Base-by-base conservation (phyloP, 768 basidiomycete genomes). In the Roridomyces roridus region DNA sequence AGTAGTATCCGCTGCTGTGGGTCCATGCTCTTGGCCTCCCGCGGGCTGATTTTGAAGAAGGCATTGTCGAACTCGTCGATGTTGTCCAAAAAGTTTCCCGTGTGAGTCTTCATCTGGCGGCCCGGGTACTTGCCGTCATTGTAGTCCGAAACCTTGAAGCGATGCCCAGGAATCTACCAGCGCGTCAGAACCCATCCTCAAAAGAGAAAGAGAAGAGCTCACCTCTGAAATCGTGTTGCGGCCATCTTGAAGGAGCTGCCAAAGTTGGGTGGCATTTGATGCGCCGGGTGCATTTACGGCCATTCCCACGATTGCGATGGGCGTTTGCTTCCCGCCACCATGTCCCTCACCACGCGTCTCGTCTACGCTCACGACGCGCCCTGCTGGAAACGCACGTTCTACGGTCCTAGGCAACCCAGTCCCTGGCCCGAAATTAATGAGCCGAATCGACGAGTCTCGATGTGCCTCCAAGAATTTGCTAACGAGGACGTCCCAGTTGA, bases 1-100 rank as follows among this genome's bases (percentile, higher is more conserved):
- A 91, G 76, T 4, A 91, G 72, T 29, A 91, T 62, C 5, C 89
- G 80, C 59, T 90, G 88, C 60, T 91, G 89, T 6, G 90, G 89
- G 64, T 91, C 87, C 88, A 91, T 91, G 67, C 77, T 83, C 57
- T 74, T 82, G 14, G 90, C 89, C 69, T 91, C 89, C 7, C 89
- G 81, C 2, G 90, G 89, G 36, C 85, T 88, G 41, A 89, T 81
- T 37, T 81, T 84, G 77, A 91, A 92, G 67, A 89, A 89, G 67
- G 72, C 75, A 66, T 88, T 77, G 67, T 92, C 90, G 64, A 91
- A 91, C 44, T 76, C 75, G 58, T 82, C 84, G 25, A 78, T 72
- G 37, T 78, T 76, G 18, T 77, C 69, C 46, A 91, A 67, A 66
- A 91, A 92, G 67, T 91, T 89, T 20, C 87, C 89, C 0, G 75